Evolutionary conservation across 2,329 filamentous ascomycete species (phyloP).

Genomic region (Sporothrix brasiliensis): DNA sequence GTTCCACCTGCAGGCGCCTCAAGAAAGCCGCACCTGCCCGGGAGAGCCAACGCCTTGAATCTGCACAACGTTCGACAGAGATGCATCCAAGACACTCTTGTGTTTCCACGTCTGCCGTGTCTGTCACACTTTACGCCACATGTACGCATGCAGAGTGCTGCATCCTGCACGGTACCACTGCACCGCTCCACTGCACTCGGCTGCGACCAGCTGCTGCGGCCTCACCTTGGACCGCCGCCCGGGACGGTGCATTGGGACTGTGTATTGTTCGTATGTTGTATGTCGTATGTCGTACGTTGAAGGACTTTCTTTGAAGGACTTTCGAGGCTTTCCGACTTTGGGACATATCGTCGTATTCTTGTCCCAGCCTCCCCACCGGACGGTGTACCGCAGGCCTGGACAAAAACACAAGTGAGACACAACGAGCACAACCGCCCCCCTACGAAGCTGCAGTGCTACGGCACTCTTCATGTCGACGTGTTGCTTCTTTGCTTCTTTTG

Average conservation of each 20-base stretch:
- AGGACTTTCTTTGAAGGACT: no score
- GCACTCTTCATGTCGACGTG: not conserved
- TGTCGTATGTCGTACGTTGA: no score
- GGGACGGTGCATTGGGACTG: slow-evolving; percentile 12
- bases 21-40: not conserved
- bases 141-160: not conserved
- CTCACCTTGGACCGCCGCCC: slow-evolving; percentile 21
- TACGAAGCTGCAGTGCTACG: slow-evolving; percentile 10
- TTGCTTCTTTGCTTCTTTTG: not conserved
- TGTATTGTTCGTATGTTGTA: not conserved
- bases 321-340: no score
- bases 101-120: not conserved
- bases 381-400: slow-evolving; percentile 9
- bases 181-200: not conserved
- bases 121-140: not conserved
- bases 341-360: not conserved
- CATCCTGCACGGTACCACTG: not conserved
- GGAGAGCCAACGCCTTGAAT: not conserved
- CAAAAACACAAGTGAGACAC: not conserved
- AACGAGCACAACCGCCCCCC: not conserved
- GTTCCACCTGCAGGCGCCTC: not conserved
- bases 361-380: not conserved
- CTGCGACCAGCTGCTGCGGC: slow-evolving; percentile 13
- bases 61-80: slow-evolving; percentile 6
- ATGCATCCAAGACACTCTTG: slow-evolving; percentile 15